A percentile compares a stretch with the other conserved stretches of the same genome.
These are phyloP conservation scores for Gynochthodes officinalis DNA, from an alignment of 257 asterid genomes.

Conservation along the genomic window DNA sequence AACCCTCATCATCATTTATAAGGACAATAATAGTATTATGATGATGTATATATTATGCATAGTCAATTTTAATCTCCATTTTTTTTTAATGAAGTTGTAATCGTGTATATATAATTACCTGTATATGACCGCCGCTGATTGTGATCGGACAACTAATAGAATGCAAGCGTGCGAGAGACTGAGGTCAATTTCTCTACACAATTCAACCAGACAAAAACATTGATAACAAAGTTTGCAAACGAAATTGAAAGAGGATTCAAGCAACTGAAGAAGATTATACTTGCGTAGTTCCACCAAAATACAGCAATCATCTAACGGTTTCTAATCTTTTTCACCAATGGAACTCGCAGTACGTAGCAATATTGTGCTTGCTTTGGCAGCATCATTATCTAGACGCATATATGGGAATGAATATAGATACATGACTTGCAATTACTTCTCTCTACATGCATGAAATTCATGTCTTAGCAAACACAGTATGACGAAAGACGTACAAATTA, in stretches of 20 bases:
- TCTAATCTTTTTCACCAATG: too few relatives aligned
- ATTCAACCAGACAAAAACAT: neutral
- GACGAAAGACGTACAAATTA: neutral
- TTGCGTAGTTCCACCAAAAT: neutral
- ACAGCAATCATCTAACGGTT: neutral
- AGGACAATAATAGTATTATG: too few relatives aligned
- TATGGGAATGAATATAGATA: too few relatives aligned
- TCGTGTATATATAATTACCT: neutral
- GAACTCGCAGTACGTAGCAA: too few relatives aligned
- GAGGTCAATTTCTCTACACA: neutral
- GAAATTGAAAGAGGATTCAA: too few relatives aligned
- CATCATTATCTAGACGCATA: too few relatives aligned
- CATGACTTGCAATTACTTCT: too few relatives aligned
- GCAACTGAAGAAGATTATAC: neutral
- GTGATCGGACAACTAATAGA: neutral
- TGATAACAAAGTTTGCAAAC: neutral
- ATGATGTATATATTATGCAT: too few relatives aligned
- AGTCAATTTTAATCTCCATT: neutral
- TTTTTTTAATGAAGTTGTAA: conserved; percentile 16
- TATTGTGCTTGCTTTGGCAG: too few relatives aligned
- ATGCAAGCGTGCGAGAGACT: neutral
- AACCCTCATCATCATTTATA: too few relatives aligned
- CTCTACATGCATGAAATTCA: neutral
- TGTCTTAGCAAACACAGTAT: neutral
- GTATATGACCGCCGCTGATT: conserved; percentile 1